phyloP scores from a whole-genome alignment of 352 stramenopile genomes.

The Pythium folliculosum region DNA sequence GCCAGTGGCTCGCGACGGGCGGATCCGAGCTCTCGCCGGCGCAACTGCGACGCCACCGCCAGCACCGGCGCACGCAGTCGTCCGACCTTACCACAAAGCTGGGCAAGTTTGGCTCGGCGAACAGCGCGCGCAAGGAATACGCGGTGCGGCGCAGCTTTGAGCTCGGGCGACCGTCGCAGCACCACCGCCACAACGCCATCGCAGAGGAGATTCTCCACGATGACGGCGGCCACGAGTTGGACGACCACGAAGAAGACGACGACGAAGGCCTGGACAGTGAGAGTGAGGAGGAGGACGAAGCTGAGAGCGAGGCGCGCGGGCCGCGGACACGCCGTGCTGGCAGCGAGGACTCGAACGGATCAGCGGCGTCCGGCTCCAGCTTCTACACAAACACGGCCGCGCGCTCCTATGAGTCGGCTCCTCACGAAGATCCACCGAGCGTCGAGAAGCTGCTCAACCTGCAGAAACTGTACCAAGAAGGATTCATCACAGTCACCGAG shows the following conservation, averaged over 20 bases:
- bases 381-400: slow-evolving; percentile 19
- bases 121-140: slow-evolving; percentile 1
- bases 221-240: slow-evolving; percentile 4
- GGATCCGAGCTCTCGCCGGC: slow-evolving; percentile 17
- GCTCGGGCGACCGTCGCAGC: background rate
- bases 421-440: slow-evolving; percentile 39
- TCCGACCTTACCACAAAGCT: background rate
- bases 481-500: slow-evolving; percentile 81
- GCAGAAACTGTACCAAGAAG: slow-evolving; percentile 74
- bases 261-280: slow-evolving; percentile 2
- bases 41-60: slow-evolving; percentile 26
- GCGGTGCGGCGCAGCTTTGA: slow-evolving; percentile 13
- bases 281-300: slow-evolving; percentile 13
- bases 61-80: slow-evolving; percentile 25
- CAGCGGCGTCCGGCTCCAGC: slow-evolving; percentile 16
- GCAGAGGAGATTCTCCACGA: slow-evolving; percentile 25
- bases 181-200: slow-evolving; percentile 20
- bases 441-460: slow-evolving; percentile 70
- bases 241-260: slow-evolving; percentile 1
- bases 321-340: slow-evolving; percentile 6
- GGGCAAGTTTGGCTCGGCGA: background rate
- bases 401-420: slow-evolving; percentile 18
- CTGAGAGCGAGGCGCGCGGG: slow-evolving; percentile 10
- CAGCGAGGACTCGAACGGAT: slow-evolving; percentile 25
- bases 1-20: slow-evolving; percentile 26